Percentiles rank a stretch among this genome's conserved stretches.
phyloP scores from a whole-genome alignment of 257 asterid species.

The Przewalskia tangutica region DNA sequence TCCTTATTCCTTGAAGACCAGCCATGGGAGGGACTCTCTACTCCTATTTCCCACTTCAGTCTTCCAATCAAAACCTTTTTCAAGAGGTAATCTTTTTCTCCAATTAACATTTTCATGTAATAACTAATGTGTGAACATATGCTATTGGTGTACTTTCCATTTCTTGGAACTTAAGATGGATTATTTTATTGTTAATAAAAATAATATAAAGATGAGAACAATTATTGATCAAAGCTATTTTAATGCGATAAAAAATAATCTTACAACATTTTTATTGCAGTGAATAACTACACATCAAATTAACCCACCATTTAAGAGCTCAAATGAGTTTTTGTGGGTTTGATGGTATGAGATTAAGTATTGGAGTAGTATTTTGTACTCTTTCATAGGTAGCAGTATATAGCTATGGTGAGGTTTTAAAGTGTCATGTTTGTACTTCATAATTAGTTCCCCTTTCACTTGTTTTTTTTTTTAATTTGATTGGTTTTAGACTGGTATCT shows the following conservation, averaged over 20 bases:
- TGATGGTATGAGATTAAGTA: background rate
- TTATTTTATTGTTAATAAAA: no score
- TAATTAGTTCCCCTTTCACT: background rate
- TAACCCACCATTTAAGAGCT: no score
- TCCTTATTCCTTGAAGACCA: conserved; percentile 28
- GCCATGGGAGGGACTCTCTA: conserved; percentile 23
- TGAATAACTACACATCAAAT: no score
- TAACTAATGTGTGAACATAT: background rate
- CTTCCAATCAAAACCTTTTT: conserved; percentile 14
- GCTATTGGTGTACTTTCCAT: no score
- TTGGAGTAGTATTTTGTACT: background rate
- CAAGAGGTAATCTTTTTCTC: conserved; percentile 24
- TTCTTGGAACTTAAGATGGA: no score
- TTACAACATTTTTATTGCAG: no score
- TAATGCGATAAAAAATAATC: no score
- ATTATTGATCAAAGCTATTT: no score
- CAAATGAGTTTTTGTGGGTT: background rate
- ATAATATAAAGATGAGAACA: no score
- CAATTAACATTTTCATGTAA: background rate
- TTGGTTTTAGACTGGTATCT: background rate
- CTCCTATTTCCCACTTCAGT: conserved; percentile 30
- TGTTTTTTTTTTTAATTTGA: background rate
- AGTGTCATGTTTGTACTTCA: background rate
- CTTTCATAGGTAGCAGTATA: background rate
- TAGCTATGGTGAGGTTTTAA: background rate